These are phyloP conservation scores for Leucocoprinus leucothites DNA, from an alignment of 768 basidiomycete genomes.

Conservation along the genomic window DNA sequence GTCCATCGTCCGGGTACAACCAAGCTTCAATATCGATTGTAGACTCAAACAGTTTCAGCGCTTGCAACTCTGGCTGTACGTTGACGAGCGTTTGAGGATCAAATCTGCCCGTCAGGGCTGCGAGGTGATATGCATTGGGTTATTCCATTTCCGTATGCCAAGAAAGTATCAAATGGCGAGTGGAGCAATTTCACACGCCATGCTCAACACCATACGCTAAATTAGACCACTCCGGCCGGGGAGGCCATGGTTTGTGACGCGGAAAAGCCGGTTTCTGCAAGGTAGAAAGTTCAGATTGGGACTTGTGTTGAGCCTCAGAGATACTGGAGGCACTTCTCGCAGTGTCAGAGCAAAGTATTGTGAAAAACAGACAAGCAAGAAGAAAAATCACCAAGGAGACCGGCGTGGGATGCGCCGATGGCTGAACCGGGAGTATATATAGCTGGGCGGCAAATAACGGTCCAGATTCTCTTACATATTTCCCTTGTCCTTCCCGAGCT, in stretches of 20 bases:
- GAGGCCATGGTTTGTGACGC: not conserved
- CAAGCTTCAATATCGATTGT: too few relatives aligned
- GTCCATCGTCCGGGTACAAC: too few relatives aligned
- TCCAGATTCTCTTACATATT: not conserved
- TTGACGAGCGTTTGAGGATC: too few relatives aligned
- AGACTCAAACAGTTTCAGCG: too few relatives aligned
- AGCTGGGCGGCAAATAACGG: conserved; percentile 5
- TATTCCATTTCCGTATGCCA: conserved; percentile 4
- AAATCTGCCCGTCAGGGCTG: not conserved
- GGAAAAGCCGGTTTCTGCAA: not conserved
- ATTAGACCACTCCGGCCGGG: not conserved
- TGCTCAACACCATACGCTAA: not conserved
- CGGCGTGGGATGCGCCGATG: not conserved
- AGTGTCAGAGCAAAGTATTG: not conserved
- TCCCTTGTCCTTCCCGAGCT: not conserved
- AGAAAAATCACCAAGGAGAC: conserved; percentile 9
- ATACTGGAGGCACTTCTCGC: too few relatives aligned
- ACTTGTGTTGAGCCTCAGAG: too few relatives aligned
- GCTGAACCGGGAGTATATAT: conserved; percentile 3
- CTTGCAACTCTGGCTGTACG: too few relatives aligned
- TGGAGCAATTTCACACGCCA: not conserved
- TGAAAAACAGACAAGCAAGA: not conserved
- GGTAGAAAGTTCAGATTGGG: too few relatives aligned
- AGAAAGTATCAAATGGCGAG: not conserved
- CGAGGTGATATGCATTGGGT: not conserved